These are phyloP conservation scores for Pyrenula massariospora DNA, from an alignment of 495 filamentous ascomycete species.

Conservation along the genomic window DNA sequence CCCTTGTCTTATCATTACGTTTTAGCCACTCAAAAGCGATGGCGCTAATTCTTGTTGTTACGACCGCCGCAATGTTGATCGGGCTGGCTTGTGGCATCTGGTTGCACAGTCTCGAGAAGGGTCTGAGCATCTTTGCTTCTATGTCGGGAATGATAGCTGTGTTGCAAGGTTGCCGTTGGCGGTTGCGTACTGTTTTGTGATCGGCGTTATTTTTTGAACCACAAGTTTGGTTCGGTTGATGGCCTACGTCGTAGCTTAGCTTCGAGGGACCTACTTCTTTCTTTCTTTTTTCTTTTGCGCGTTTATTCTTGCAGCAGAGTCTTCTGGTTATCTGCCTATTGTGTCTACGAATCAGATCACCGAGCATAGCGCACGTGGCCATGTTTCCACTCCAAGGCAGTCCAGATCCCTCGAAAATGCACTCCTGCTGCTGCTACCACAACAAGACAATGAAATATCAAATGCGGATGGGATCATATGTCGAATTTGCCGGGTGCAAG, in stretches of 20 bases:
- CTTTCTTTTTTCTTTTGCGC: too few species aligned
- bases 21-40: background rate
- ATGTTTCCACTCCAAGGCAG: constrained; percentile 9
- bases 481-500: constrained; percentile 9
- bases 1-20: background rate
- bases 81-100: background rate
- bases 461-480: constrained; percentile 12
- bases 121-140: background rate
- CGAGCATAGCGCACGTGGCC: background rate
- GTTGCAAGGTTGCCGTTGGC: background rate
- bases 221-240: background rate
- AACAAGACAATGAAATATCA: constrained; percentile 14
- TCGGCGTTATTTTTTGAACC: background rate
- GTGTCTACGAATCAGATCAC: background rate
- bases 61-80: background rate
- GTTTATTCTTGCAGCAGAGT: too few species aligned
- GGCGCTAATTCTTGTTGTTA: background rate
- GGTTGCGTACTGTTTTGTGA: background rate
- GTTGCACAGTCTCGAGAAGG: background rate
- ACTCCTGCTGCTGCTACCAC: constrained; percentile 7
- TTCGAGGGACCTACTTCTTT: too few species aligned
- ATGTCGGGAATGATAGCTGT: background rate
- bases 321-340: too few species aligned
- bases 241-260: background rate
- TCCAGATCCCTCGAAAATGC: constrained; percentile 9